Evolutionary conservation across 2,329 filamentous ascomycete species (phyloP).

Genomic region (Penicillium oxalicum): DNA sequence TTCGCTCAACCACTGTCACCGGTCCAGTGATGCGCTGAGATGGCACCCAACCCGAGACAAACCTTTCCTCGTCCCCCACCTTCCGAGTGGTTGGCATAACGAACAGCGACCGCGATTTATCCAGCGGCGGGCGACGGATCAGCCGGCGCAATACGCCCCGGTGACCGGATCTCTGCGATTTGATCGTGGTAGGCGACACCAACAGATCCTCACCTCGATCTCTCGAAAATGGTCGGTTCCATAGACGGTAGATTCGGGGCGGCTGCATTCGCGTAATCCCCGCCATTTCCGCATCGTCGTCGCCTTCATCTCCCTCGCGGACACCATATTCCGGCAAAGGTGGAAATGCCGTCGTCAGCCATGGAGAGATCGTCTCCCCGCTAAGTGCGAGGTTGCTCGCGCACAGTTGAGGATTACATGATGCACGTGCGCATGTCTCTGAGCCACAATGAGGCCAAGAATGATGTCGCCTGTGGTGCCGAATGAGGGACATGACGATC

Average conservation of each 20-base stretch:
- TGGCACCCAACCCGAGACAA: conserved; percentile 21
- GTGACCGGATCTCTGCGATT: conserved; percentile 13
- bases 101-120: conserved; percentile 28
- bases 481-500: conserved; percentile 22
- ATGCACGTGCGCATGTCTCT: conserved; percentile 16
- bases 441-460: conserved; percentile 34
- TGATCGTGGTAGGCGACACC: conserved; percentile 3
- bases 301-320: conserved; percentile 14
- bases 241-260: conserved; percentile 19
- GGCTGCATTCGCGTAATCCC: conserved; percentile 26
- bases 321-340: no score
- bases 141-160: conserved; percentile 24
- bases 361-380: conserved; percentile 9
- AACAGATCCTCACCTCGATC: conserved; percentile 1
- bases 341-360: background rate
- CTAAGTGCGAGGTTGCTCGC: conserved; percentile 7
- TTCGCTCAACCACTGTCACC: conserved; percentile 2
- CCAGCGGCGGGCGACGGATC: conserved; percentile 26
- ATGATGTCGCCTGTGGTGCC: conserved; percentile 30
- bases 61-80: conserved; percentile 8
- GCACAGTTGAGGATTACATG: conserved; percentile 17
- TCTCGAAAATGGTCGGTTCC: conserved; percentile 14
- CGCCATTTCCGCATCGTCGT: conserved; percentile 29
- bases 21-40: conserved; percentile 2
- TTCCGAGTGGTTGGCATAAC: conserved; percentile 23